These are phyloP conservation scores for Cladophialophora immunda DNA, from an alignment of 2,329 filamentous ascomycete species.

Conservation along the genomic window DNA sequence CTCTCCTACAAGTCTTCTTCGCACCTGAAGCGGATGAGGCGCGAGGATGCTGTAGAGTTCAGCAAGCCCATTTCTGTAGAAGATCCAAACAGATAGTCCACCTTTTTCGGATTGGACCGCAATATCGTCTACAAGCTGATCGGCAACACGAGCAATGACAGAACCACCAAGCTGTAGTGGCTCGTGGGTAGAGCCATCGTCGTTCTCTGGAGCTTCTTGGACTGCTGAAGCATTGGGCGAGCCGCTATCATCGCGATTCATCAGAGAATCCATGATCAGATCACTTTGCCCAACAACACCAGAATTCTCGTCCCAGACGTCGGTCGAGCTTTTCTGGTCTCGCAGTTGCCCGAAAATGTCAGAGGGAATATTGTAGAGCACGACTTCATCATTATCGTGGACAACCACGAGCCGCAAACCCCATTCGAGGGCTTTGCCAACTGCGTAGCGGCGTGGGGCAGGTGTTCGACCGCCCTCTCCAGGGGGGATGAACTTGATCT, in stretches of 20 bases:
- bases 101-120: slow-evolving; percentile 36
- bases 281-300: slow-evolving; percentile 40
- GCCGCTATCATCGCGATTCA: slow-evolving; percentile 21
- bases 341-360: slow-evolving; percentile 58
- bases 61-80: slow-evolving; percentile 33
- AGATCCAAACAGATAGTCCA: slow-evolving; percentile 39
- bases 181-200: background rate
- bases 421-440: slow-evolving; percentile 64
- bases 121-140: slow-evolving; percentile 36
- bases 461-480: slow-evolving; percentile 38
- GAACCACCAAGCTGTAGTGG: slow-evolving; percentile 29
- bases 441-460: slow-evolving; percentile 64
- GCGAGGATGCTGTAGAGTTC: slow-evolving; percentile 32
- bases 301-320: slow-evolving; percentile 37
- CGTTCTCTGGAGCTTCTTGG: background rate
- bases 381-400: slow-evolving; percentile 60
- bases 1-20: slow-evolving; percentile 26
- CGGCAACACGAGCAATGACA: slow-evolving; percentile 24
- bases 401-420: slow-evolving; percentile 68
- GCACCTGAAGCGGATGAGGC: slow-evolving; percentile 16
- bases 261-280: slow-evolving; percentile 36
- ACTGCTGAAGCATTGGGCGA: background rate
- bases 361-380: slow-evolving; percentile 68
- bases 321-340: slow-evolving; percentile 24
- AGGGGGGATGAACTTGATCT: slow-evolving; percentile 62